Evolutionary conservation across 208 protist species (phyloP), one percentile per base, ranked within the genome.

Genomic region (Zelonia costaricensis): DNA sequence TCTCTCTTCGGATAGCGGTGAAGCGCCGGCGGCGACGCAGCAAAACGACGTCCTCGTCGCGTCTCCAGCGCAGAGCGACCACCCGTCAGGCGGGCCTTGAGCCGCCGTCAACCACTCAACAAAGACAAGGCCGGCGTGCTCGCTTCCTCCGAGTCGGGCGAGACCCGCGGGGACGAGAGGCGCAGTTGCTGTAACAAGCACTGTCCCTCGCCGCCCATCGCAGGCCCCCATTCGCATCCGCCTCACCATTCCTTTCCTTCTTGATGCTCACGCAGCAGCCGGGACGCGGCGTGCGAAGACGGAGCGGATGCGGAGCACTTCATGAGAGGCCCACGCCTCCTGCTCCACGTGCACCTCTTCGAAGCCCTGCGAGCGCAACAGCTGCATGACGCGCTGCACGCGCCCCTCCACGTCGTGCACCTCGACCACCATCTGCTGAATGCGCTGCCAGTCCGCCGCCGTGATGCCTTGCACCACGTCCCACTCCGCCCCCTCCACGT

Each of bases 401-500:
- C 70, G 62, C 22, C 36, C 60, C 18, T 74, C 58, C 6, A 82
- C 31, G 36, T 82, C 76, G 54, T 86, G 75, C 35, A 82, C 76
- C 44, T 80, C 80, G 4, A 78, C 72, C 15, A 77, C 80, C 0
- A 75, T 31, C 62, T 82, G 80, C 40, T 68, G 38, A 23, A 82
- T 73, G 22, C 65, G 58, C 23, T 27, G 16, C 75, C 70, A 82
- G 43, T 73, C 64, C 6, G 28, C 33, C 3, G 42, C 59, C 0
- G 55, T 48, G 28, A 86, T 74, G 30, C 72, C 74, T 4, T 28
- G 13, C 12, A 86, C 48, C 39, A 86, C 75, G 38, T 65, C 68
- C 55, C 69, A 58, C 64, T 86, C 75, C 25, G 69, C 65, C 12
- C 80, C 80, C 28, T 80, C 76, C 12, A 80, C 68, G 38, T 82